These are phyloP conservation scores for Maudiozyma pseudohumilis DNA, from an alignment of 805 yeast species.

Conservation along the genomic window DNA sequence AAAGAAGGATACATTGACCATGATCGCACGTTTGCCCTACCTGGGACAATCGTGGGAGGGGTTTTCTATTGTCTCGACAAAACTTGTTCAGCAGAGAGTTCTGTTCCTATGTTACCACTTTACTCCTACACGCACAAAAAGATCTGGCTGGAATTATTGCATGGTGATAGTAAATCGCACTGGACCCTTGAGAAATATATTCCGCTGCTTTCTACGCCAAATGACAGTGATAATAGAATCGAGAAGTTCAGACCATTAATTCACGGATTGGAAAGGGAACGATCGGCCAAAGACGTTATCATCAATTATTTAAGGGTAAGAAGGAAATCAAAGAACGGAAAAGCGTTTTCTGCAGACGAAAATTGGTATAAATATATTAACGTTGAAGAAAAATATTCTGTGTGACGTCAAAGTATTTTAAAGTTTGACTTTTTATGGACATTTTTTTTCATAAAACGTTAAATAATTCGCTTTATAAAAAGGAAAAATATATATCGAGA, in stretches of 20 bases:
- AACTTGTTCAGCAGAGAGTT: constrained; percentile 28
- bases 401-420: no score
- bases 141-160: constrained; percentile 36
- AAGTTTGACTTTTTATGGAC: no score
- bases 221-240: constrained; percentile 6
- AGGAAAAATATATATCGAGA: no score
- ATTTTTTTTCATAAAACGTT: no score
- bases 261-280: background rate
- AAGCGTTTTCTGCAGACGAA: background rate
- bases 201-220: constrained; percentile 51
- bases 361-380: background rate
- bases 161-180: constrained; percentile 14
- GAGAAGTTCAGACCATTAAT: background rate
- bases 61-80: constrained; percentile 39
- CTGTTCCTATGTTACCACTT: constrained; percentile 45
- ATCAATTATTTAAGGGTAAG: background rate
- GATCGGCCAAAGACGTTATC: background rate
- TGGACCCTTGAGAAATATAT: constrained; percentile 35
- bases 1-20: constrained; percentile 42
- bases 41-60: constrained; percentile 56
- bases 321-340: background rate
- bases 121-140: constrained; percentile 45
- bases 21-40: constrained; percentile 39
- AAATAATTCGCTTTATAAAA: no score
- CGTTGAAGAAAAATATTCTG: constrained; percentile 1